Evolutionary conservation across 2,329 filamentous ascomycete species (phyloP).

Genomic region (Dothidotthia symphoricarpi): DNA sequence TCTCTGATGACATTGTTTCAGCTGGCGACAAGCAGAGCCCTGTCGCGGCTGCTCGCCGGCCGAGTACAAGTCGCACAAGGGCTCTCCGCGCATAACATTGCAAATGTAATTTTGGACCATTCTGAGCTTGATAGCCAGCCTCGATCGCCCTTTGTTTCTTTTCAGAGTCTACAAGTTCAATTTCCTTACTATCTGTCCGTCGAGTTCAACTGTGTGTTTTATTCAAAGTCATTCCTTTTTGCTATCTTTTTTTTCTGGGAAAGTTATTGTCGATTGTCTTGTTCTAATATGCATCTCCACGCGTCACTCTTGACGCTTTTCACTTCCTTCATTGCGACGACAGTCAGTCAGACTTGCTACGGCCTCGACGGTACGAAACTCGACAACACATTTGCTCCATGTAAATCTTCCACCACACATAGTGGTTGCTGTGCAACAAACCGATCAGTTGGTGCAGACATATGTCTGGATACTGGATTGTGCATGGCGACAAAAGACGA

Average conservation of each 20-base stretch:
- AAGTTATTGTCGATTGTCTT: conserved; percentile 10
- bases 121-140: conserved; percentile 14
- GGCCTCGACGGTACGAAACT: conserved; percentile 30
- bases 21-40: conserved; percentile 18
- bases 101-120: conserved; percentile 20
- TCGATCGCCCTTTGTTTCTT: conserved; percentile 4
- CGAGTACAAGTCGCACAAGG: conserved; percentile 21
- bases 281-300: conserved; percentile 21
- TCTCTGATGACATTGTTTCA: conserved; percentile 32
- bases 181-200: conserved; percentile 2
- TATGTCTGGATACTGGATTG: conserved; percentile 36
- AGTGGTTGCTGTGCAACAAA: conserved; percentile 37
- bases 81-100: conserved; percentile 23
- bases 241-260: background rate
- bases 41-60: conserved; percentile 17
- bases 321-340: conserved; percentile 10
- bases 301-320: conserved; percentile 15
- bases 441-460: conserved; percentile 21
- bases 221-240: too few species aligned
- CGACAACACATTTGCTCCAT: conserved; percentile 30
- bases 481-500: conserved; percentile 34
- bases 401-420: conserved; percentile 28
- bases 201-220: conserved; percentile 3
- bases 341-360: conserved; percentile 31
- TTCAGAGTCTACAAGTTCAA: conserved; percentile 1